Base-by-base conservation (phyloP, 768 basidiomycete genomes). In the Hydnomerulius pinastri region DNA sequence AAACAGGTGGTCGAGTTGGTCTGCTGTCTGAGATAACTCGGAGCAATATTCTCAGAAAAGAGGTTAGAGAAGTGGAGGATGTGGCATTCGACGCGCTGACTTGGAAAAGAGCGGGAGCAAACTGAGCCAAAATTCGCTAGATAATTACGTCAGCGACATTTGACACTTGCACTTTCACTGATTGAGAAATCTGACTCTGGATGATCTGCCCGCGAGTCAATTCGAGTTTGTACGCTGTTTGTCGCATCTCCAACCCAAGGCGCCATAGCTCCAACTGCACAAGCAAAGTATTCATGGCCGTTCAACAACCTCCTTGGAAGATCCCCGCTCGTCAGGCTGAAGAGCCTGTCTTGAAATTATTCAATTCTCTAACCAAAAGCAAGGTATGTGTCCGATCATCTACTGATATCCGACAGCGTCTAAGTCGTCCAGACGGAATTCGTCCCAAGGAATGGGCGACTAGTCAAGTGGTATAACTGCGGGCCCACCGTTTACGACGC, bases 401-500 rank as follows among this genome's bases (percentile, higher is more conserved):
- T 32, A 20, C 32, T 32, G 51, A 50, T 51, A 30, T 54, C 32
- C n/a, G 36, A 43, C 21, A 15, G 24, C 20, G 12, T 48, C 61
- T 43, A 54, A 39, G n/a, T 38, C 23, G 13, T 43, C 9, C 61
- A 94, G 91, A 86, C 81, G 45, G 86, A 87, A 53, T 93, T 96
- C 59, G 71, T 87, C 30, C 84, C 92, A 6, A 75, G 65, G 44
- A 73, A 81, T 54, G 87, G 86, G 0, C 78, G 81, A 2, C 81
- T 81, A 57, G 84, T 96, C n/a, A 94, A 95, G 61, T 98, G 95
- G 95, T 98, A 99, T 67, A 98, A 97, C 68, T 99, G 97, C 63
- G 96, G 97, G 9, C 96, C 97, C 15, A 99, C 97, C 0, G 97
- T 99, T 8, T 99, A 99, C 68, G 97, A 99, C 76, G 85, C 93